A percentile compares a stretch with the other conserved stretches of the same genome.
Conservation (phyloP, 345 rosid genomes). For the Turritis glabra region DNA sequence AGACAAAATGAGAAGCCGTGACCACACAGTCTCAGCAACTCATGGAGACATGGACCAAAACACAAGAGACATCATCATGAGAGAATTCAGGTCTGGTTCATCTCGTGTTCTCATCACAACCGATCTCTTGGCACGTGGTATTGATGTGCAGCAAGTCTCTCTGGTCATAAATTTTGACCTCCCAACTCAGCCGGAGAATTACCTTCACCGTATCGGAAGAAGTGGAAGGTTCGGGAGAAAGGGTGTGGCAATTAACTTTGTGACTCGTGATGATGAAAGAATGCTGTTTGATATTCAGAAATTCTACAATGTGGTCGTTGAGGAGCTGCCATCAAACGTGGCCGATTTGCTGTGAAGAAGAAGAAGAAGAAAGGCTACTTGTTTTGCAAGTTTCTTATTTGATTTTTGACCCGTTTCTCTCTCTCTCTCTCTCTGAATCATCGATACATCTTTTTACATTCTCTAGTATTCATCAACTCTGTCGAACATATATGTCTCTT, state of each 20-base stretch:
- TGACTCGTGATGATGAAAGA: slow-evolving; percentile 48
- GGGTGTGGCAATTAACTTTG: slow-evolving; percentile 55
- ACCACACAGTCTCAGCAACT: slow-evolving; percentile 59
- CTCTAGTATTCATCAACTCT: slow-evolving; percentile 28
- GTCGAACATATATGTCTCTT: slow-evolving; percentile 32
- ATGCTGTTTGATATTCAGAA: slow-evolving; percentile 54
- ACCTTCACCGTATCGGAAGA: slow-evolving; percentile 59
- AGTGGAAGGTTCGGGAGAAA: slow-evolving; percentile 57
- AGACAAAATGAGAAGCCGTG: slow-evolving; percentile 50
- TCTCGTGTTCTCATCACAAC: slow-evolving; percentile 63
- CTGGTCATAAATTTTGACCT: slow-evolving; percentile 56
- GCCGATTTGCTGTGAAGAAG: slow-evolving; percentile 46
- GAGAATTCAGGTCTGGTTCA: slow-evolving; percentile 54
- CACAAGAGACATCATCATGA: slow-evolving; percentile 55
- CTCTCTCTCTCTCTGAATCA: background rate
- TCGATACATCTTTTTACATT: slow-evolving; percentile 7
- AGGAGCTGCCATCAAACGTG: slow-evolving; percentile 53
- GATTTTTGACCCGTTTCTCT: slow-evolving; percentile 31
- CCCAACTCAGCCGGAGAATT: slow-evolving; percentile 57
- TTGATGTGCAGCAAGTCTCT: slow-evolving; percentile 62
- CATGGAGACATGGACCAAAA: slow-evolving; percentile 64
- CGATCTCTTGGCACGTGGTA: slow-evolving; percentile 57
- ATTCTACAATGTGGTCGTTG: slow-evolving; percentile 52
- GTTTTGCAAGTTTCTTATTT: slow-evolving; percentile 30
- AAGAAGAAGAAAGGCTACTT: slow-evolving; percentile 26